These are phyloP conservation scores for Beauveria scarabaeidicola DNA, from an alignment of 2,329 filamentous ascomycete species.

Conservation along the genomic window DNA sequence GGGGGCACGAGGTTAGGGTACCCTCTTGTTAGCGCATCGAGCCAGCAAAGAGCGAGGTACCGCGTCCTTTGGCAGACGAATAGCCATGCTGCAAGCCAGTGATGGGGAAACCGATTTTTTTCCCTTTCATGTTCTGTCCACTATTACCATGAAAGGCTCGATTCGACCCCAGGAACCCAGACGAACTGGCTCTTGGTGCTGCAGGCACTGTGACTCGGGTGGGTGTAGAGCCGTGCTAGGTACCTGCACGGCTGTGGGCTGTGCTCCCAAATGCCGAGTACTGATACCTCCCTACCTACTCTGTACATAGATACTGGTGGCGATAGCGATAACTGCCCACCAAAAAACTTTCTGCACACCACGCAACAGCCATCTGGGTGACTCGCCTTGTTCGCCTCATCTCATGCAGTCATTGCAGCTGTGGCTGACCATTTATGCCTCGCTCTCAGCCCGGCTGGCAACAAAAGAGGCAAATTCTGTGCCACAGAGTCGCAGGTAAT, in stretches of 20 bases:
- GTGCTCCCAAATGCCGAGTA: not conserved
- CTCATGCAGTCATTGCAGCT: not conserved
- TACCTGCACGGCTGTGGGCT: conserved; percentile 1
- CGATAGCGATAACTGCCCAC: not conserved
- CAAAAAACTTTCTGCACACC: not conserved
- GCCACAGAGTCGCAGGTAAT: not conserved
- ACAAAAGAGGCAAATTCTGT: not conserved
- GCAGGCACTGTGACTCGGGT: conserved; percentile 1
- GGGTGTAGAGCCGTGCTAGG: not conserved
- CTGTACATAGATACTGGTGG: not conserved
- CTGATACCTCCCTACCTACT: not conserved
- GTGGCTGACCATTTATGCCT: not conserved
- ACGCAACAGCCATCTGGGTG: not conserved
- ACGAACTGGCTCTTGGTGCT: not conserved
- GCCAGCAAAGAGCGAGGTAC: not conserved
- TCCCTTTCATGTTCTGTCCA: not conserved
- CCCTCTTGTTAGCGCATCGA: conserved; percentile 16
- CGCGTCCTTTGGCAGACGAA: not conserved
- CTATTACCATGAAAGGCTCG: not conserved
- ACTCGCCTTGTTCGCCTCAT: not conserved
- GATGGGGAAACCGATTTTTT: not conserved
- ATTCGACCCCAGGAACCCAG: not conserved
- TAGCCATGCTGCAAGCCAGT: not conserved
- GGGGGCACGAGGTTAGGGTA: conserved; percentile 16
- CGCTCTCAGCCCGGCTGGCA: not conserved